phyloP scores from a whole-genome alignment of 805 yeast species.

The Metschnikowia continentalis region DNA sequence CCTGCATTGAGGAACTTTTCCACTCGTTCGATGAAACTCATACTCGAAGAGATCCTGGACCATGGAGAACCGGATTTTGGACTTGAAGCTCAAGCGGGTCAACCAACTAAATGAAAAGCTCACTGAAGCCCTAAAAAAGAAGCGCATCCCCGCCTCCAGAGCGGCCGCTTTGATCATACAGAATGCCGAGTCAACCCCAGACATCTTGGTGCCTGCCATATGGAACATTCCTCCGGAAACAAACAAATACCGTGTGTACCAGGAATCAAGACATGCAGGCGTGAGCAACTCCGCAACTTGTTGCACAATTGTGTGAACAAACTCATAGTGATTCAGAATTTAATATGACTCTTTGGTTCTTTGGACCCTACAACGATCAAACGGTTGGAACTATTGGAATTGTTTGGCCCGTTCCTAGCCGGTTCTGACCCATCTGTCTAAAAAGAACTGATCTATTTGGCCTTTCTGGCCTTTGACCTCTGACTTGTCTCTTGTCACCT shows the following conservation, averaged over 20 bases:
- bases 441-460: too few relatives aligned
- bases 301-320: constrained; percentile 27
- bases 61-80: constrained; percentile 41
- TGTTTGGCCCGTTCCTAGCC: background rate
- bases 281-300: constrained; percentile 18
- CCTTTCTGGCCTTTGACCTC: too few relatives aligned
- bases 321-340: too few relatives aligned
- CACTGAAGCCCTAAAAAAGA: constrained; percentile 47
- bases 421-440: too few relatives aligned
- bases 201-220: constrained; percentile 42
- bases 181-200: constrained; percentile 41
- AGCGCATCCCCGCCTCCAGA: constrained; percentile 61
- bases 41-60: background rate
- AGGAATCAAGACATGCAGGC: constrained; percentile 12
- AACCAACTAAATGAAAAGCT: constrained; percentile 53
- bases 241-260: constrained; percentile 30
- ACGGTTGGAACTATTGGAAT: too few relatives aligned
- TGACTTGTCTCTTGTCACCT: too few relatives aligned
- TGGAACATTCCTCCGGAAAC: constrained; percentile 37
- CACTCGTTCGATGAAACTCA: background rate
- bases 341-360: too few relatives aligned
- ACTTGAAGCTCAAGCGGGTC: constrained; percentile 57
- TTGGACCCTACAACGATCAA: too few relatives aligned
- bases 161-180: constrained; percentile 49
- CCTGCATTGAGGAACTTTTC: background rate